Evolutionary conservation across 805 yeast species (phyloP).

Genomic region (Vanderwaltozyma tropicalis): DNA sequence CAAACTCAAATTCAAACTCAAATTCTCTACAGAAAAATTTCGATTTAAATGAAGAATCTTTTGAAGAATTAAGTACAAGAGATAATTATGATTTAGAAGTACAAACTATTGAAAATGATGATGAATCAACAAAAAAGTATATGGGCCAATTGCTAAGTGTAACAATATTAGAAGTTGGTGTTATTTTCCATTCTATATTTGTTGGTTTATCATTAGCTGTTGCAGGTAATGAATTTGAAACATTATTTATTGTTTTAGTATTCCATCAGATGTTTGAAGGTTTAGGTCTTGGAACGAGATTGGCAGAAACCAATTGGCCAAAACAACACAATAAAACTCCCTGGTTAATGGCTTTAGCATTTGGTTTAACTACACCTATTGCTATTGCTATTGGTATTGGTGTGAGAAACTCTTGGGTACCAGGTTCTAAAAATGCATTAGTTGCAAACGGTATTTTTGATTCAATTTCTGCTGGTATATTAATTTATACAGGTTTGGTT

Average conservation of each 20-base stretch:
- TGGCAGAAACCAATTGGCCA: constrained; percentile 52
- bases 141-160: constrained; percentile 47
- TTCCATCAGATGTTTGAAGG: constrained; percentile 79
- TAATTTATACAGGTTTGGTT: constrained; percentile 62
- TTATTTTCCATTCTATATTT: constrained; percentile 65
- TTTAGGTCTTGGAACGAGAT: constrained; percentile 64
- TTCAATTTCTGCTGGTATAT: constrained; percentile 60
- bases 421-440: constrained; percentile 42
- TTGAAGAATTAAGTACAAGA: too few relatives aligned
- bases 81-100: too few relatives aligned
- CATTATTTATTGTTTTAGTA: constrained; percentile 53
- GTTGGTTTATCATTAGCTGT: constrained; percentile 61
- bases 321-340: constrained; percentile 29
- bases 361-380: constrained; percentile 55
- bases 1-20: too few relatives aligned
- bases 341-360: constrained; percentile 39
- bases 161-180: constrained; percentile 59
- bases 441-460: constrained; percentile 58
- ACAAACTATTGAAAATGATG: too few relatives aligned
- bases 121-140: constrained; percentile 34
- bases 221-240: constrained; percentile 51
- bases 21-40: too few relatives aligned
- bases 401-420: constrained; percentile 47
- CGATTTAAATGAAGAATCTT: too few relatives aligned
- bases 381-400: constrained; percentile 70